Base-by-base conservation (phyloP, 441 rosid genomes). In the Mallotus repandus region DNA sequence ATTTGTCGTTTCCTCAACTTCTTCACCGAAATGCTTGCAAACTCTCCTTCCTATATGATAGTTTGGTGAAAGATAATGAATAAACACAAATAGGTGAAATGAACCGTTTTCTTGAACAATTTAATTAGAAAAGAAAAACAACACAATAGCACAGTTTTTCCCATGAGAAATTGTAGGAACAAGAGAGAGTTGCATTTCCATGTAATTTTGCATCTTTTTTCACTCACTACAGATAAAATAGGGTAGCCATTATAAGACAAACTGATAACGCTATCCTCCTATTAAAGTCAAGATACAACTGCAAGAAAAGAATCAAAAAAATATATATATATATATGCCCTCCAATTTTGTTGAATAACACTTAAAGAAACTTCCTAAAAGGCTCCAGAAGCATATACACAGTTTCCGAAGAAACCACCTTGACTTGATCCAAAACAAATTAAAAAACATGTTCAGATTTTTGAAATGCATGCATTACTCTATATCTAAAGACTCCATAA, bases 1-100 rank as follows among this genome's bases (percentile, higher is more conserved):
- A 95, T 89, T 81, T 95, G 99, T 63, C 91, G 88, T 82, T 88
- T 89, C 84, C 99, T 88, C 82, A 95, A 77, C 76, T 83, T 88
- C 89, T 87, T 91, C 81, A 93, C 98, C 0, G 86, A 85, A 78
- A 88, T 82, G 79, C 92, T 87, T 41, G 86, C 91, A 79, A 88
- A 85, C 58, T 95, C 98, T 59, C 99, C 99, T 73, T 95, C 99
- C 99, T 95, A 71, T 56, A 68, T 21, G 70, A 25, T 74, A 38
- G 66, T 56, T 66, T 72, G 62, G 69, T 22, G 46, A 74, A 72
- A 78, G 53, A 43, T 2, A 55, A 70, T 7, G 52, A 49, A 35
- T 43, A n/a, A 18, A 57, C 73, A 48, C 16, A 50, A 60, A 50
- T 25, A 53, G 38, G 45, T 10, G 4, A 60, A 67, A 67, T 15